Conservation (phyloP, 208 protist species). For the Leptomonas seymouri region DNA sequence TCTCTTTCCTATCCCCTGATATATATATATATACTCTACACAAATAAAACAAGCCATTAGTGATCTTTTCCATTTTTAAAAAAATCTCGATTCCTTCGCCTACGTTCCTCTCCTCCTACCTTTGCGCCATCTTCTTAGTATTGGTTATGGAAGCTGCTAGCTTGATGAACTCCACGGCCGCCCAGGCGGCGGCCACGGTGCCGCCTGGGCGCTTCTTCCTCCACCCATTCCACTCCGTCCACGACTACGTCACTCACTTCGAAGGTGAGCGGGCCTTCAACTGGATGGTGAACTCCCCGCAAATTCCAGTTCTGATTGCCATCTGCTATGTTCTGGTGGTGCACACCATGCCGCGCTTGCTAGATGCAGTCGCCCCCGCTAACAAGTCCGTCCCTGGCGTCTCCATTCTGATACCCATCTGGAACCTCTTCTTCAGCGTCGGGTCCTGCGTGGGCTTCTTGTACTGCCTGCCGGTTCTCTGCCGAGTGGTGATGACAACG, state of each 20-base stretch:
- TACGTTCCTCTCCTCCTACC: not conserved
- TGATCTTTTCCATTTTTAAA: too few relatives aligned
- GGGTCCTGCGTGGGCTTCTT: constrained; percentile 64
- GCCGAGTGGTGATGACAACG: constrained; percentile 26
- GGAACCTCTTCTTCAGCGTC: constrained; percentile 78
- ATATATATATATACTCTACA: too few relatives aligned
- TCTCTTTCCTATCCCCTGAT: not conserved
- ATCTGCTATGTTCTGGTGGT: constrained; percentile 47
- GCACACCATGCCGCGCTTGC: constrained; percentile 31
- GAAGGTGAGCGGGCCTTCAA: constrained; percentile 33
- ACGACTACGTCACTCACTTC: constrained; percentile 32
- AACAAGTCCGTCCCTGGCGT: constrained; percentile 17
- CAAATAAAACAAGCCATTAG: too few relatives aligned
- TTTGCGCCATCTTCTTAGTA: not conserved
- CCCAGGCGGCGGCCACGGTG: not conserved
- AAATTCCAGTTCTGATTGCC: constrained; percentile 35
- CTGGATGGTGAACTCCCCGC: constrained; percentile 34
- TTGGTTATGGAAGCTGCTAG: not conserved
- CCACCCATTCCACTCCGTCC: constrained; percentile 12
- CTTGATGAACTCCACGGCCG: not conserved
- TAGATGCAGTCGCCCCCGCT: constrained; percentile 1
- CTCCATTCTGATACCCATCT: constrained; percentile 45
- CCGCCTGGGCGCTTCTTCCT: not conserved
- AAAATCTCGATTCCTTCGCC: not conserved
- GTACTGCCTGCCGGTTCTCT: constrained; percentile 53